Percentiles rank a stretch among this genome's conserved stretches.
Conservation (phyloP, 169 alveolate genomes). For the Miamiensis avidus region DNA sequence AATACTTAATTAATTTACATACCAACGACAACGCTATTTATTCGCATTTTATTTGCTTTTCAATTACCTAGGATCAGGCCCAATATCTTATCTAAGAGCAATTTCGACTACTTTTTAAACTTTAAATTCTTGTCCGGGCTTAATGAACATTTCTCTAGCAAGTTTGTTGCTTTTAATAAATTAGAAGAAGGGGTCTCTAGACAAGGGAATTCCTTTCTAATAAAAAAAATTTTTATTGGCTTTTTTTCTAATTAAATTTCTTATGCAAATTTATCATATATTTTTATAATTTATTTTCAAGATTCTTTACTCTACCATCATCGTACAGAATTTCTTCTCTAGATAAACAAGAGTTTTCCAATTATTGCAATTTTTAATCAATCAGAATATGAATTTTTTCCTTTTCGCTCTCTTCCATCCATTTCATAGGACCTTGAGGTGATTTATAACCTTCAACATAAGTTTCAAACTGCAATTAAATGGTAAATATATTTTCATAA, state of each 20-base stretch:
- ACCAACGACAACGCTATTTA: constrained; percentile 5
- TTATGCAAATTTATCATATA: too few relatives aligned
- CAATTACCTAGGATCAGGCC: constrained; percentile 55
- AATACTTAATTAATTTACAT: neutral
- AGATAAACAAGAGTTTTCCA: constrained; percentile 74
- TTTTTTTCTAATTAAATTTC: too few relatives aligned
- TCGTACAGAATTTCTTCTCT: constrained; percentile 70
- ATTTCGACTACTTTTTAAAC: constrained; percentile 67
- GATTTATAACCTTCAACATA: constrained; percentile 62
- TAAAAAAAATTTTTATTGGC: too few relatives aligned
- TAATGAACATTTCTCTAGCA: constrained; percentile 73
- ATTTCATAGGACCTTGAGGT: constrained; percentile 63
- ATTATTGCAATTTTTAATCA: constrained; percentile 59
- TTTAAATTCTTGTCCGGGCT: constrained; percentile 67
- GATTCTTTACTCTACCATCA: constrained; percentile 40
- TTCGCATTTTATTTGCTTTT: constrained; percentile 3
- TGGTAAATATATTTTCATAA: too few relatives aligned
- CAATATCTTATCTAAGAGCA: constrained; percentile 72
- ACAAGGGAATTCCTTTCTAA: constrained; percentile 33
- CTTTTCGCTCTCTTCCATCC: constrained; percentile 53
- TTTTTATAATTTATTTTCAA: too few relatives aligned
- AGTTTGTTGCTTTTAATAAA: constrained; percentile 53
- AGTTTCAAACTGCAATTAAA: constrained; percentile 36
- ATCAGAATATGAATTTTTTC: constrained; percentile 52
- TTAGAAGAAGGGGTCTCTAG: constrained; percentile 77